phyloP scores from a whole-genome alignment of 768 basidiomycete species.

The Psilocybe subaeruginosa region DNA sequence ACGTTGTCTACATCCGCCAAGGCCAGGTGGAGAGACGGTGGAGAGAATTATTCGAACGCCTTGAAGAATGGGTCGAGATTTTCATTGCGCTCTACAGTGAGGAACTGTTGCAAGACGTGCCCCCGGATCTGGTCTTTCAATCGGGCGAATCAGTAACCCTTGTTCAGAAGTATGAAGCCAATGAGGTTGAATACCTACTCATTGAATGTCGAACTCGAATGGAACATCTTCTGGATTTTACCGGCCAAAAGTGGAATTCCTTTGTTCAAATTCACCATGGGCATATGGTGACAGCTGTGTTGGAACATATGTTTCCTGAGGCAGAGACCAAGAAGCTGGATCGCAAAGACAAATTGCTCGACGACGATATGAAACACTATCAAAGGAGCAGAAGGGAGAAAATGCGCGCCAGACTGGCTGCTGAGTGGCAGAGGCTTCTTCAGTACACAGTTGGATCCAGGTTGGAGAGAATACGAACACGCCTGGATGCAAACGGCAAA shows the following conservation, averaged over 20 bases:
- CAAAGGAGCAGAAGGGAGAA: constrained; percentile 5
- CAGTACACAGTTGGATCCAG: neutral
- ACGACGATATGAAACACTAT: neutral
- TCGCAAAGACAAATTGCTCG: neutral
- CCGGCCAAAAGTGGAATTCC: constrained; percentile 1
- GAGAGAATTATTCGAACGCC: neutral
- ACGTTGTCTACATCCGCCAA: constrained; percentile 6
- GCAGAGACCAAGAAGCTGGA: neutral
- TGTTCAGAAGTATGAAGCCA: constrained; percentile 9
- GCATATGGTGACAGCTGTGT: neutral
- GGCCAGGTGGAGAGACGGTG: constrained; percentile 10
- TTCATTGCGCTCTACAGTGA: constrained; percentile 6
- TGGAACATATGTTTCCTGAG: neutral
- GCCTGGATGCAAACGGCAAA: neutral
- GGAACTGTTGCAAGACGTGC: constrained; percentile 7
- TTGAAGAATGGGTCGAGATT: constrained; percentile 8
- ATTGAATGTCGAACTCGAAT: constrained; percentile 3
- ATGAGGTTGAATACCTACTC: constrained; percentile 9
- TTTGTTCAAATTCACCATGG: neutral
- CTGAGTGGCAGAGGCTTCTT: constrained; percentile 1
- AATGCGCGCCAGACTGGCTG: neutral
- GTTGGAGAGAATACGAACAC: neutral
- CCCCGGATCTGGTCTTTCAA: neutral
- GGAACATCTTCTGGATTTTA: neutral
- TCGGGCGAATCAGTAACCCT: neutral